Evolutionary conservation across 73 alveolate genomes (phyloP), one percentile per base, ranked within the genome.

Genomic region (Paramecium sexaurelia): DNA sequence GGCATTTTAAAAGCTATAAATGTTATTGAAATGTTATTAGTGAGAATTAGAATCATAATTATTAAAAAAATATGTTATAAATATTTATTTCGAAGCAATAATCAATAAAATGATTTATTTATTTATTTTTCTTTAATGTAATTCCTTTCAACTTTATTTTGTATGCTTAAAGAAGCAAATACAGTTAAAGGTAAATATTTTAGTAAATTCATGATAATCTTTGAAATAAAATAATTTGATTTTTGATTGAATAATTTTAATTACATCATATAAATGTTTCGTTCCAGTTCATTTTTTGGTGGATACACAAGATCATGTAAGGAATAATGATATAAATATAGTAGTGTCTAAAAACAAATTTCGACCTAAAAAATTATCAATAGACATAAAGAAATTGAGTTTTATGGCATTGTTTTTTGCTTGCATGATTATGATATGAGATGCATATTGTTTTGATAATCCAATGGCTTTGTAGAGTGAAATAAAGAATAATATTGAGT

Each of bases 401-500:
- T 91, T 41, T 56, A 0, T 75, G 69, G 87, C 91, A 5, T 82
- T 91, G 17, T 33, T 85, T 45, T 35, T 91, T 41, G 96, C 96
- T 6, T 92, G 96, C 78, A 86, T 92, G 57, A 39, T 92, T 24
- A 71, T 89, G 88, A 32, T 92, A 24, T 94, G 96, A 0, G 85
- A 75, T 37, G 90, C 82, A 41, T 89, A 55, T 91, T 55, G 90
- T 33, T 88, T 66, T 36, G 96, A 92, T 73, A 89, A 89, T 61
- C 96, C 96, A 6, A 86, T 86, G 67, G 94, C 96, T 0, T 75
- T 92, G 15, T 82, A 92, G 55, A 39, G 57, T 88, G 57, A 41
- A 86, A 89, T 84, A 33, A 66, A 57, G 92, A 24, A 90, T 0
- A 39, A 3, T 61, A 71, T 51, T 26, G 47, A 57, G n/a, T 33